Evolutionary conservation across 1,284 basidiomycete genomes (phyloP), one percentile per base, ranked within the genome.

Genomic region (Afroboletus lepidellus): DNA sequence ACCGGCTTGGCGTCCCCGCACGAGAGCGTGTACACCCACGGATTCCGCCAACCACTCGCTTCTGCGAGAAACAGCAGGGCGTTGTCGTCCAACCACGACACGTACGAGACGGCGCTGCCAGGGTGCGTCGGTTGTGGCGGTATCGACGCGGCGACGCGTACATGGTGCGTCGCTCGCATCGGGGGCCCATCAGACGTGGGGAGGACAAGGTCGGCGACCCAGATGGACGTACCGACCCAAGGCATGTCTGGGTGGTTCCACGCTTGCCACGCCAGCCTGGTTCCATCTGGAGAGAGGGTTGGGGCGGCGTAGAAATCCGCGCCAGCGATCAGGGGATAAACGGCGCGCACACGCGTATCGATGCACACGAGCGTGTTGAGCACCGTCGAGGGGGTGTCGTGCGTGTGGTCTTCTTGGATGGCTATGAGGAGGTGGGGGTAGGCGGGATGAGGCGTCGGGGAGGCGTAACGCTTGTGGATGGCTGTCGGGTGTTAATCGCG

Each of bases 161-260:
- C 5, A 20, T 36, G 41, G 20, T 44, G 16, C 25, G 13, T 44
- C 1, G 25, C 27, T 16, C 44, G 48, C 41, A 50, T 45, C 16
- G 33, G 33, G 9, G 41, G 8, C 9, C 16, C 11, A 8, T 16
- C 9, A 33, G 41, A 23, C 27, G 39, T 18, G 18, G 18, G 15
- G 25, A 44, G 36, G 25, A 20, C n/a, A 15, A 50, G 11, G 29
- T 50, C 41, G 8, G 41, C 48, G 8, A 44, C 48, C 33, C 41
- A 50, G 8, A 50, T 50, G 5, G 24, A 15, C 11, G 34, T 50
- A 8, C 48, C 48, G 6, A 30, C 34, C 48, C 48, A 50, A 9
- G 48, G 48, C 48, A 50, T 45, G 38, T 50, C 13, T 5, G 48
- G 48, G 25, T 50, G 48, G 21, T 45, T 37, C 48, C 41, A 50